Base-by-base conservation (phyloP, 768 basidiomycete species). In the Pholiota conissans region DNA sequence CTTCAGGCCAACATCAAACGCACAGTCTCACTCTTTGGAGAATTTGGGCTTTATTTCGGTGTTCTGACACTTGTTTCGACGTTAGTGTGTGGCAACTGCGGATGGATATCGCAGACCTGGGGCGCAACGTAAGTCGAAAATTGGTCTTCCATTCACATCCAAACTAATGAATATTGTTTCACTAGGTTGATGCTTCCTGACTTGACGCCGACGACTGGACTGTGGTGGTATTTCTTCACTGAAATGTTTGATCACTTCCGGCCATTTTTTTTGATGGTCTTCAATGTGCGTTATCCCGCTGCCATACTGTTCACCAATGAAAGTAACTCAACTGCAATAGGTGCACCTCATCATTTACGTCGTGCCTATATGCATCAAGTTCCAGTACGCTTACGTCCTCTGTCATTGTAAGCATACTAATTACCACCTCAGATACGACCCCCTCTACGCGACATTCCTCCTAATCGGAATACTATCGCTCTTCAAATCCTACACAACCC, bases 221-320 rank as follows among this genome's bases (percentile, higher is more conserved):
- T 98, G 27, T 94, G 94, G 91, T 98, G 96, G 96, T 98, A 98
- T 72, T 98, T 98, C 76, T 98, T 98, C 75, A 98, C 94, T 10
- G 96, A 98, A 70, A 98, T 98, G 91, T 99, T 99, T 61, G 96
- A 98, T 68, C 91, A 98, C 69, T 99, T 98, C 78, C 79, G 97
- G 28, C 85, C 89, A 3, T 98, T 98, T 75, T 99, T 97, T 80
- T 76, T 98, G 29, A 89, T 95, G 80, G 91, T 91, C 16, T 98
- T 98, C 71, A 91, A 89, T 16, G 95, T 95, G 64, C 47, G 88
- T 70, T 32, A 22, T 49, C 35, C n/a, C 6, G 1, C 14, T 39
- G 6, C 61, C n/a, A 39, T 42, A 35, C 37, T 40, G 0, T 37
- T 13, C 20, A 13, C 3, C 24, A 13, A n/a, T 3, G 37, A 26